phyloP scores from a whole-genome alignment of 2,329 filamentous ascomycete species.

The Pseudocercospora pini-densiflorae region DNA sequence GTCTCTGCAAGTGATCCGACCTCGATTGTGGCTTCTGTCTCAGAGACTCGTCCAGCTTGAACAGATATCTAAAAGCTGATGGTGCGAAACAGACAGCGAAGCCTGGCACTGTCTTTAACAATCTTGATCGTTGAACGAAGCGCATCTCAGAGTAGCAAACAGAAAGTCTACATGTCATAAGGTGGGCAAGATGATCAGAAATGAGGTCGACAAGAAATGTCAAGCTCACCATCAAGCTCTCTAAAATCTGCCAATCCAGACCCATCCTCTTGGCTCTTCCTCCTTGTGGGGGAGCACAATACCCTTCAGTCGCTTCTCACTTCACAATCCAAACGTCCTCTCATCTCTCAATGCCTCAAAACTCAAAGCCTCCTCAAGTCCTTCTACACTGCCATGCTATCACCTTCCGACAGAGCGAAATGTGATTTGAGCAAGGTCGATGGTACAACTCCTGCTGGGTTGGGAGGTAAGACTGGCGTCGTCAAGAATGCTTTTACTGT shows the following conservation, averaged over 20 bases:
- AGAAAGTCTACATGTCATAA: neutral
- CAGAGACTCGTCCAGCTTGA: no score
- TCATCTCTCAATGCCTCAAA: neutral
- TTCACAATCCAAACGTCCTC: neutral
- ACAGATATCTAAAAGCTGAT: no score
- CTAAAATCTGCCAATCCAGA: neutral
- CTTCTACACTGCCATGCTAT: neutral
- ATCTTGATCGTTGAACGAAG: no score
- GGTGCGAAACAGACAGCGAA: no score
- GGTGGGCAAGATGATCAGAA: neutral
- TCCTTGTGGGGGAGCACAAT: neutral
- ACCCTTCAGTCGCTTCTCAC: neutral
- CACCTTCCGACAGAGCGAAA: neutral
- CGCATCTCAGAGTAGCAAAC: neutral
- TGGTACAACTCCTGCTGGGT: neutral
- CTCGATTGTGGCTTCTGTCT: no score
- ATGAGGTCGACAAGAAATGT: neutral
- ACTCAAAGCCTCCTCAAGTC: neutral
- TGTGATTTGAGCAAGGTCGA: neutral
- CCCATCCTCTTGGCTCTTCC: neutral
- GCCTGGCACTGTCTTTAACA: no score
- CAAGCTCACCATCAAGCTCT: no score
- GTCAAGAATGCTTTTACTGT: constrained; percentile 4
- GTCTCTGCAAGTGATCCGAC: no score
- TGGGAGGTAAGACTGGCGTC: neutral